Base-by-base conservation (phyloP, 768 basidiomycete genomes). In the Lactifluus pinguis region DNA sequence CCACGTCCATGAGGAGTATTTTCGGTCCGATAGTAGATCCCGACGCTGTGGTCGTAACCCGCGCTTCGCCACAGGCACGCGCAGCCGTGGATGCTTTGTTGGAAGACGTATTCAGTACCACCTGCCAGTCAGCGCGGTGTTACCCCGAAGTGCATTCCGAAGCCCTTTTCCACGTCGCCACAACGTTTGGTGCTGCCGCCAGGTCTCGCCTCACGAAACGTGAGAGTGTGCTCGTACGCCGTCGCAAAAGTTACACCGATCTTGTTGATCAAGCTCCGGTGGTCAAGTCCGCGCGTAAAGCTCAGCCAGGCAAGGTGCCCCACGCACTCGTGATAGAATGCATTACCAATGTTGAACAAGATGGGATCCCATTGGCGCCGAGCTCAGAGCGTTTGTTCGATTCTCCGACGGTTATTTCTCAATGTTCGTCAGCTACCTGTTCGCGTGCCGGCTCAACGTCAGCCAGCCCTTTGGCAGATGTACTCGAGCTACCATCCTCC, bases 71-170 rank as follows among this genome's bases (percentile, higher is more conserved):
- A 10, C 74, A 80, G 45, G 83, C 84, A 38, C 84, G 91, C 50
- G 76, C 79, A 32, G 80, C 83, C 44, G 84, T 92, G 53, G 93
- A 95, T 67, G 81, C 86, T 48, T 84, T 84, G 11, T 75, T 98
- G 17, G 78, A 81, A 49, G 94, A 95, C 68, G 83, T 97, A 59
- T 83, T 87, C 66, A 93, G 92, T 11, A 83, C 86, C 61, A 76
- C 77, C 25, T 87, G 88, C 64, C 72, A 86, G 30, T 78, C 81
- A 2, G 87, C 86, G 15, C 81, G 94, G 47, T 80, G 79, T 50
- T 79, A 86, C 55, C 85, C 86, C 8, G 80, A 76, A 56, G 76
- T 78, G 44, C 82, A 79, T 59, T 85, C 85, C 56, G 81, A 83
- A 67, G 81, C 83, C 60, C 74, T 88, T 54, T 86, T 86, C 71